Percentiles rank a stretch among this genome's conserved stretches.
Conservation (phyloP, 2,329 filamentous ascomycete genomes). For the Fusarium dlaminii region DNA sequence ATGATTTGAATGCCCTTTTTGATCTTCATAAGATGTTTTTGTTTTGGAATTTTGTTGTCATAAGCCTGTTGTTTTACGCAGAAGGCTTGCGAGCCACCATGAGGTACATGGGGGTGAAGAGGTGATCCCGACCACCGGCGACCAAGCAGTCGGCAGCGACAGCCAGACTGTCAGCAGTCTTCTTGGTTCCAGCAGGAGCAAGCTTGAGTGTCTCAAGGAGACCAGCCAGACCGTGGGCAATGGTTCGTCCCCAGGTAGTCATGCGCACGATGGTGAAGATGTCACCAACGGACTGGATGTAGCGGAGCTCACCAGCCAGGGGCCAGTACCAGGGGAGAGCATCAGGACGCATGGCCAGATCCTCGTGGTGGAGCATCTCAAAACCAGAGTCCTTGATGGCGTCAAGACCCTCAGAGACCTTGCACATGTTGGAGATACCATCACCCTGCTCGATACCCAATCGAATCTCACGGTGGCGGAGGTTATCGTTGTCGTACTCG, state of each 20-base stretch:
- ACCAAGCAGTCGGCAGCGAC: constrained; percentile 85
- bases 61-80: constrained; percentile 25
- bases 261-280: constrained; percentile 86
- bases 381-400: constrained; percentile 92
- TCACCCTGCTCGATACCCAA: constrained; percentile 95
- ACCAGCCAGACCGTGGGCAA: constrained; percentile 81
- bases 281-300: constrained; percentile 83
- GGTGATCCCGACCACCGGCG: constrained; percentile 83
- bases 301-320: constrained; percentile 82
- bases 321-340: constrained; percentile 94
- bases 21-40: constrained; percentile 26
- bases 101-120: constrained; percentile 99
- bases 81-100: constrained; percentile 90
- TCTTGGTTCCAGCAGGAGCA: constrained; percentile 85
- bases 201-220: constrained; percentile 77
- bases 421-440: constrained; percentile 98
- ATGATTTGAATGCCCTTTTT: constrained; percentile 15
- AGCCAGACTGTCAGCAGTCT: constrained; percentile 92
- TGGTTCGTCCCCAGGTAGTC: constrained; percentile 82
- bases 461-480: constrained; percentile 87
- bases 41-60: constrained; percentile 12
- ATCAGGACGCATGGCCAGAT: constrained; percentile 82
- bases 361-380: constrained; percentile 82
- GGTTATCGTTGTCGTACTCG: constrained; percentile 87
- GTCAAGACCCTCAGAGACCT: constrained; percentile 78